Base-by-base conservation (phyloP, 768 basidiomycete genomes). In the Fomitopsis pulvina region DNA sequence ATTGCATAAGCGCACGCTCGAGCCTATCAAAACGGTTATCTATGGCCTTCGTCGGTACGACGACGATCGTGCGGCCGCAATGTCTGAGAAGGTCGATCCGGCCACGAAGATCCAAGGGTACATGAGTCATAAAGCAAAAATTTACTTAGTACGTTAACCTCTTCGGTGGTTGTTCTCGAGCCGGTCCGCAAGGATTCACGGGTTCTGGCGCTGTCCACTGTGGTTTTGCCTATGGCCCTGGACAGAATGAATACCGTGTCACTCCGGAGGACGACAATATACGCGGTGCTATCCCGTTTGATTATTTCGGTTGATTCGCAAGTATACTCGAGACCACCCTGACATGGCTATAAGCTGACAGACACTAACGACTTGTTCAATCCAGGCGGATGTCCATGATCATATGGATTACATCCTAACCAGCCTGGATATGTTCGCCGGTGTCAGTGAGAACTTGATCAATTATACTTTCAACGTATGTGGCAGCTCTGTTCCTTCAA, bases 391-490 rank as follows among this genome's bases (percentile, higher is more conserved):
- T 60, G 83, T 87, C 1, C 73, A 77, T 52, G 87, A 89, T 59
- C 87, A 89, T 55, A 81, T 84, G 71, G 86, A 87, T 48, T 83
- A 83, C 51, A 79, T 84, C 29, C 60, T 89, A 22, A 71, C 73
- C 1, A 83, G 79, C 56, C 60, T 89, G 43, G 87, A 89, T 52
- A 85, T 86, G 78, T 87, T 87, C 55, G 71, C 81, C 1, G 76
- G 74, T 25, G 80, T 87, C 53, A 72, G 79, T 5, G 82, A 87
- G 57, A 87, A 87, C 58, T 60, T 87, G 56, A 86, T 87, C 57
- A 73, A 76, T 51, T 87, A 83, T 60, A 79, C 81, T 18, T 88
- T 87, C 71, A 87, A 87, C 63, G 82, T 85, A 43, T 22, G 80
- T 67, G 30, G 20, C 50, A 26, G 12, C 20, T 42, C 42, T 34